Evolutionary conservation across 2,329 filamentous ascomycete species (phyloP).

Genomic region (Trichoderma sp.): DNA sequence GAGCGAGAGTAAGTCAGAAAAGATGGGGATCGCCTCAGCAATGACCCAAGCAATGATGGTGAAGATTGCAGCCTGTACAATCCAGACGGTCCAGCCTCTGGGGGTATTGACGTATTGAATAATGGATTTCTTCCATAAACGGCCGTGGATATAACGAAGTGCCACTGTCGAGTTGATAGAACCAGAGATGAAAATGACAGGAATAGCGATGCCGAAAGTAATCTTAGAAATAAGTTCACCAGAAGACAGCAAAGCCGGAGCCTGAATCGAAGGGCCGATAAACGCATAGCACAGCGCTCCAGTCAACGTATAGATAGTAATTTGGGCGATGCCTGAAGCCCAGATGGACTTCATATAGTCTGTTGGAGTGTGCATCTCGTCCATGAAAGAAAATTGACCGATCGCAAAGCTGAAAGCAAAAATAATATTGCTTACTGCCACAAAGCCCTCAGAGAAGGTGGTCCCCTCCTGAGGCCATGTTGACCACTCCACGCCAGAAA

Average conservation of each 20-base stretch:
- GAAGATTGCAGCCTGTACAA: slow-evolving; percentile 56
- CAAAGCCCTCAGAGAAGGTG: slow-evolving; percentile 55
- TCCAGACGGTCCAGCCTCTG: slow-evolving; percentile 55
- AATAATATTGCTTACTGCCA: slow-evolving; percentile 64
- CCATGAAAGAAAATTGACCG: slow-evolving; percentile 50
- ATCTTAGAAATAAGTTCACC: slow-evolving; percentile 60
- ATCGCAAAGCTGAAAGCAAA: slow-evolving; percentile 62
- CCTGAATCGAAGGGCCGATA: slow-evolving; percentile 60
- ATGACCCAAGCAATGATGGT: slow-evolving; percentile 70
- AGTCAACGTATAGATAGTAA: slow-evolving; percentile 63
- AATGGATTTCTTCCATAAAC: slow-evolving; percentile 43
- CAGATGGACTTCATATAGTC: slow-evolving; percentile 54
- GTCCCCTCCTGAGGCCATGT: slow-evolving; percentile 45
- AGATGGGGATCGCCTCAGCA: slow-evolving; percentile 71
- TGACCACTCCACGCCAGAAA: slow-evolving; percentile 40
- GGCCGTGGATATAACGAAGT: slow-evolving; percentile 45
- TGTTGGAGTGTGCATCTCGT: slow-evolving; percentile 48
- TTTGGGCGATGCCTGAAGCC: slow-evolving; percentile 60
- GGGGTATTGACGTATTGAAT: slow-evolving; percentile 46
- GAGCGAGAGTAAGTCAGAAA: slow-evolving; percentile 63
- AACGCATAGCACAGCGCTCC: slow-evolving; percentile 68
- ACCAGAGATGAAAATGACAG: slow-evolving; percentile 70
- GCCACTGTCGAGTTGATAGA: slow-evolving; percentile 60
- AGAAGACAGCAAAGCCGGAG: slow-evolving; percentile 67
- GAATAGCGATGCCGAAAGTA: slow-evolving; percentile 66